Conservation (phyloP, 2,329 filamentous ascomycete genomes). For the Cercospora nicotianae region DNA sequence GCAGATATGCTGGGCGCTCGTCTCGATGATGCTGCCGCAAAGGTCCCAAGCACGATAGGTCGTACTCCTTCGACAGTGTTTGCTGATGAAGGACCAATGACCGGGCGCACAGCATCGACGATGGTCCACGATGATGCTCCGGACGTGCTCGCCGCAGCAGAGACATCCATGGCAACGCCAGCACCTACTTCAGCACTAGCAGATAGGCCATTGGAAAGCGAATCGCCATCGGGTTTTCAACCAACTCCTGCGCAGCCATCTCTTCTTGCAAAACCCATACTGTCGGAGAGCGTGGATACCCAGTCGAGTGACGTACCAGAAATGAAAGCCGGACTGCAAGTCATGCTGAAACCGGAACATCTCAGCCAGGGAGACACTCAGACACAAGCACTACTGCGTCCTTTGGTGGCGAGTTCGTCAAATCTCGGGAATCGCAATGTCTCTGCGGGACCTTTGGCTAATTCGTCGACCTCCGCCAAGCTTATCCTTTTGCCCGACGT, state of each 20-base stretch:
- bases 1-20: neutral
- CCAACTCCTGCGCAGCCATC: neutral
- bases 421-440: slow-evolving; percentile 1
- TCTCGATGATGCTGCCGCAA: neutral
- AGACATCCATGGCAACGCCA: slow-evolving; percentile 5
- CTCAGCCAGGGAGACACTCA: slow-evolving; percentile 39
- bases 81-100: neutral
- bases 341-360: slow-evolving; percentile 34
- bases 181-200: slow-evolving; percentile 11
- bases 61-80: slow-evolving; percentile 16
- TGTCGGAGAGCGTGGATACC: slow-evolving; percentile 22
- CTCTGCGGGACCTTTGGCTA: neutral
- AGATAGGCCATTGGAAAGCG: neutral
- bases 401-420: neutral
- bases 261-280: neutral
- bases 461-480: neutral
- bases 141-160: neutral
- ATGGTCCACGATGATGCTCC: neutral
- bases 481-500: slow-evolving; percentile 22
- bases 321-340: slow-evolving; percentile 31
- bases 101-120: slow-evolving; percentile 15
- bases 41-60: slow-evolving; percentile 7
- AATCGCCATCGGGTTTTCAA: neutral
- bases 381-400: slow-evolving; percentile 21
- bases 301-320: slow-evolving; percentile 28